Percentiles rank a stretch among this genome's conserved stretches.
Evolutionary conservation across 805 yeast genomes (phyloP).

Genomic region (Barnettozyma siamensis): DNA sequence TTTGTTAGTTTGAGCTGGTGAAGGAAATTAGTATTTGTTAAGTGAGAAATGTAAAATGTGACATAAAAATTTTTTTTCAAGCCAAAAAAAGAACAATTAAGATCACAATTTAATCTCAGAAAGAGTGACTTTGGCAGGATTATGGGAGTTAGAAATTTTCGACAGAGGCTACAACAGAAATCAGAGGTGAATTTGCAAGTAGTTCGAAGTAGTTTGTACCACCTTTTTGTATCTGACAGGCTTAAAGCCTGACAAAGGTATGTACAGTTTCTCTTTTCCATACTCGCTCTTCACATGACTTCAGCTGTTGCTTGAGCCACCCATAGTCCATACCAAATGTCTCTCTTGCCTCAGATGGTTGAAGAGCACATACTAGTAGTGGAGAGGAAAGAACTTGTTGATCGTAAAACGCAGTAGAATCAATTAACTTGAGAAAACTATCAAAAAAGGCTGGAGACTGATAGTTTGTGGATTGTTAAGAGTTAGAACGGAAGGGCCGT

Average conservation of each 20-base stretch:
- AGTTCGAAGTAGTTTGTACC: too few relatives aligned
- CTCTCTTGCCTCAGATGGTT: not conserved
- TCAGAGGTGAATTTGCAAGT: too few relatives aligned
- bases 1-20: not conserved
- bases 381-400: constrained; percentile 2
- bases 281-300: constrained; percentile 8
- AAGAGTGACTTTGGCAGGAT: too few relatives aligned
- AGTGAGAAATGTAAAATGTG: not conserved
- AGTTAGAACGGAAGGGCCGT: not conserved
- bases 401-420: constrained; percentile 1
- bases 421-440: constrained; percentile 2
- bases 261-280: constrained; percentile 2
- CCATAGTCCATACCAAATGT: too few relatives aligned
- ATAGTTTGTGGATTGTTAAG: constrained; percentile 3
- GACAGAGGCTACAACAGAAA: too few relatives aligned
- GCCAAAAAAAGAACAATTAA: too few relatives aligned
- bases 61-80: not conserved
- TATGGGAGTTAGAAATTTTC: too few relatives aligned
- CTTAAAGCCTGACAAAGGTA: too few relatives aligned
- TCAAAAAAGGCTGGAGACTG: constrained; percentile 7
- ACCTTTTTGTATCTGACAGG: not conserved
- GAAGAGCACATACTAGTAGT: constrained; percentile 1
- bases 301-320: too few relatives aligned
- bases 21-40: not conserved
- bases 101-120: too few relatives aligned